Evolutionary conservation across 495 filamentous ascomycete genomes (phyloP).

Genomic region (Podospora pseudocomata): DNA sequence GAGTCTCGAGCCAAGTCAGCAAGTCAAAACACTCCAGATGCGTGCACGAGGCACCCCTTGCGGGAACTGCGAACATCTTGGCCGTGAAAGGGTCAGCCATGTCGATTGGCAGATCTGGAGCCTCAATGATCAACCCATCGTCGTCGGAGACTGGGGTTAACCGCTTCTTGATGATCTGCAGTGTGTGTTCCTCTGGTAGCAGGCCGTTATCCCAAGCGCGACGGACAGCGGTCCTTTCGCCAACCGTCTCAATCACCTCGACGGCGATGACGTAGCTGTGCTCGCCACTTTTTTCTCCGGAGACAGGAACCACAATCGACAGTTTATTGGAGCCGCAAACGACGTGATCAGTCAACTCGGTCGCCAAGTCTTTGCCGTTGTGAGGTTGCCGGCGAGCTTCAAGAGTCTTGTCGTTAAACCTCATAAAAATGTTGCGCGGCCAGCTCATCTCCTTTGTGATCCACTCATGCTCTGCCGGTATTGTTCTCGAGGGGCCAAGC

Average conservation of each 20-base stretch:
- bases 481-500: background rate
- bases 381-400: slow-evolving; percentile 60
- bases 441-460: slow-evolving; percentile 58
- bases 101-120: slow-evolving; percentile 62
- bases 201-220: slow-evolving; percentile 33
- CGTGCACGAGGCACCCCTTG: slow-evolving; percentile 54
- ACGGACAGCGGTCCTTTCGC: slow-evolving; percentile 48
- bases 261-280: slow-evolving; percentile 55
- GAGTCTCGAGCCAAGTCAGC: slow-evolving; percentile 68
- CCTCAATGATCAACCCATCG: slow-evolving; percentile 65
- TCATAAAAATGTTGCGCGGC: slow-evolving; percentile 67
- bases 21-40: slow-evolving; percentile 90
- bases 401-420: slow-evolving; percentile 60
- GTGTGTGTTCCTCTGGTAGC: slow-evolving; percentile 36
- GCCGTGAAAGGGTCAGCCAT: slow-evolving; percentile 74
- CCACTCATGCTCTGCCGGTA: slow-evolving; percentile 52
- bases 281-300: slow-evolving; percentile 33
- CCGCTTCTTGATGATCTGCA: slow-evolving; percentile 49
- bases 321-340: slow-evolving; percentile 56
- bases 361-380: slow-evolving; percentile 69
- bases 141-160: slow-evolving; percentile 46
- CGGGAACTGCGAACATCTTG: slow-evolving; percentile 65
- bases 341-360: slow-evolving; percentile 63
- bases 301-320: slow-evolving; percentile 48
- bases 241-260: slow-evolving; percentile 55